Evolutionary conservation across 805 yeast genomes (phyloP).

Genomic region (Priceomyces haplophilus): DNA sequence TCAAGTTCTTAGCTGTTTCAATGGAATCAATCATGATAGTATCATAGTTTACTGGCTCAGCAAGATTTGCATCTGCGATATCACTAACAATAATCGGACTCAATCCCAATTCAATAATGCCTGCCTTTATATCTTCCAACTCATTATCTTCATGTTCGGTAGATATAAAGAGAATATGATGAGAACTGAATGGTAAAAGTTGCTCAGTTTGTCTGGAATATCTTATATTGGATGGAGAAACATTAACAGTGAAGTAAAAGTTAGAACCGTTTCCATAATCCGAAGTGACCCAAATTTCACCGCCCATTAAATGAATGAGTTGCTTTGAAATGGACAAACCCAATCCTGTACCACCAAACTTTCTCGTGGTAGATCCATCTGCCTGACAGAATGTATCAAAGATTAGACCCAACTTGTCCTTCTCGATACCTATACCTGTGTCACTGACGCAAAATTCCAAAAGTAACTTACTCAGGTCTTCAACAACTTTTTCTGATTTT

Average conservation of each 20-base stretch:
- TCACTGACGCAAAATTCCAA: conserved; percentile 85
- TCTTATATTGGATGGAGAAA: conserved; percentile 66
- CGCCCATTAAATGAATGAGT: conserved; percentile 87
- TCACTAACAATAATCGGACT: conserved; percentile 58
- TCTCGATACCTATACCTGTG: conserved; percentile 87
- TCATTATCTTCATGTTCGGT: conserved; percentile 56
- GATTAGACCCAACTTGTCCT: conserved; percentile 78
- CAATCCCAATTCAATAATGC: conserved; percentile 54
- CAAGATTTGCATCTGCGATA: conserved; percentile 55
- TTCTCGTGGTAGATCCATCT: conserved; percentile 89
- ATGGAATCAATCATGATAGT: conserved; percentile 80
- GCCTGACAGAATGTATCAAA: conserved; percentile 92
- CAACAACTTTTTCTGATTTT: conserved; percentile 39
- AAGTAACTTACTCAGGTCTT: conserved; percentile 42
- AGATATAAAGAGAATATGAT: conserved; percentile 67
- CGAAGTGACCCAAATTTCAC: conserved; percentile 88
- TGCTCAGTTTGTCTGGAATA: conserved; percentile 64
- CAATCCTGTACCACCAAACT: conserved; percentile 90
- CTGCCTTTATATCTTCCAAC: conserved; percentile 48
- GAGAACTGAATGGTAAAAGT: conserved; percentile 67
- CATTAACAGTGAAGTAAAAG: conserved; percentile 76
- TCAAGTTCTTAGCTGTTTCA: conserved; percentile 66
- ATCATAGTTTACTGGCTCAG: conserved; percentile 63
- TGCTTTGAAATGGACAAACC: conserved; percentile 87
- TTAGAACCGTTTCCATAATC: conserved; percentile 78